These are phyloP conservation scores for Flaveria linearis DNA, from an alignment of 129 eudicot genomes.

Conservation along the genomic window DNA sequence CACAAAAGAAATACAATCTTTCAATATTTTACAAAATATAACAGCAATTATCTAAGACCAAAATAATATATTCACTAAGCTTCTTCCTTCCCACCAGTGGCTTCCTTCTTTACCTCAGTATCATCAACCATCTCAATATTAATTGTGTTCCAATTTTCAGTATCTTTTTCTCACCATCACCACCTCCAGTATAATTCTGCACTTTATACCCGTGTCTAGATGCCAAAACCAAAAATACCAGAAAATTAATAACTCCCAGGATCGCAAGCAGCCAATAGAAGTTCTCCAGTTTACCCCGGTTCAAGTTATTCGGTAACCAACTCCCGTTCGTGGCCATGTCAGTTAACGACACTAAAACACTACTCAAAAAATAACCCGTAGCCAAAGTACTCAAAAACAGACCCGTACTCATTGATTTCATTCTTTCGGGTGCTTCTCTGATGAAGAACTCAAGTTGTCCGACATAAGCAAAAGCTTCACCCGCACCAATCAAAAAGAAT, in stretches of 20 bases:
- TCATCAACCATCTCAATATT: constrained; percentile 37
- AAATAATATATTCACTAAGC: constrained; percentile 38
- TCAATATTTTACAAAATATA: constrained; percentile 28
- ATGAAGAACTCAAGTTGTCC: constrained; percentile 97
- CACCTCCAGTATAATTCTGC: constrained; percentile 37
- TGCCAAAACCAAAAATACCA: constrained; percentile 55
- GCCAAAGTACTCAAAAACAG: constrained; percentile 80
- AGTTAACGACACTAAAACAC: constrained; percentile 69
- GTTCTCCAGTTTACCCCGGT: constrained; percentile 59
- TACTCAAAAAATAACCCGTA: constrained; percentile 85
- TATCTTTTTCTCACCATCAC: constrained; percentile 31
- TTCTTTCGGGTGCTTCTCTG: constrained; percentile 93
- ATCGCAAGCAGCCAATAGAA: constrained; percentile 88
- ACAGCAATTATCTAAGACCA: constrained; percentile 25
- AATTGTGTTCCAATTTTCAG: constrained; percentile 32
- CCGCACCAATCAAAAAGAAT: constrained; percentile 90
- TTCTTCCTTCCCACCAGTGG: constrained; percentile 29
- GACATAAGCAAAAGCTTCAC: constrained; percentile 94
- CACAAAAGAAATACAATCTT: constrained; percentile 30
- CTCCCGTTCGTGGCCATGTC: constrained; percentile 52
- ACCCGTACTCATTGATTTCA: constrained; percentile 99
- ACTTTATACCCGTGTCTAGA: constrained; percentile 70
- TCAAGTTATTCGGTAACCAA: constrained; percentile 75
- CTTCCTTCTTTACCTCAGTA: constrained; percentile 31
- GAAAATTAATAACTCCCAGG: constrained; percentile 49